Evolutionary conservation across 2,329 filamentous ascomycete species (phyloP).

Genomic region (Neoascochyta sp.): DNA sequence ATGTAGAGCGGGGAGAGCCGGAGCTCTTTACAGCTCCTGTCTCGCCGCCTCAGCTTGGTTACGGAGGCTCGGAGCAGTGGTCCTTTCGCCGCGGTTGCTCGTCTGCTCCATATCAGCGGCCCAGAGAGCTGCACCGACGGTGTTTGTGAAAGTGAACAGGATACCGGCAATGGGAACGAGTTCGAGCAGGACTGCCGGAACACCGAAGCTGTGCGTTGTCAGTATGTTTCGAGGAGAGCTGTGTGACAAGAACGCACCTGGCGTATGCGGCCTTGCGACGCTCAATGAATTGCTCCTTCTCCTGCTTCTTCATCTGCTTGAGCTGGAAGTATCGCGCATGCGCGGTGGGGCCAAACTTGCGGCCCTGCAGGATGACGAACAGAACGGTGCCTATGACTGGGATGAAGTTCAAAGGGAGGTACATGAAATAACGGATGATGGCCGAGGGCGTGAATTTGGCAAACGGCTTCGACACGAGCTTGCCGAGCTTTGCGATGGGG

Average conservation of each 20-base stretch:
- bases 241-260: constrained; percentile 49
- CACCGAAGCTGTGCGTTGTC: constrained; percentile 52
- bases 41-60: constrained; percentile 35
- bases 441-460: constrained; percentile 53
- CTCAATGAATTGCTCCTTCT: constrained; percentile 66
- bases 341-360: constrained; percentile 51
- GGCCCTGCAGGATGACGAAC: constrained; percentile 70
- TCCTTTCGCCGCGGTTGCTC: constrained; percentile 15
- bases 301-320: constrained; percentile 69
- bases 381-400: constrained; percentile 79
- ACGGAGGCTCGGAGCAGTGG: constrained; percentile 36
- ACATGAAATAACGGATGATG: constrained; percentile 75
- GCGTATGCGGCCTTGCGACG: constrained; percentile 73
- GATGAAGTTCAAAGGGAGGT: constrained; percentile 88
- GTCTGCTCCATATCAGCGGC: constrained; percentile 72
- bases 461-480: constrained; percentile 54
- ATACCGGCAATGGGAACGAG: constrained; percentile 80
- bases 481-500: constrained; percentile 55
- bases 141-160: constrained; percentile 85
- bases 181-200: constrained; percentile 77
- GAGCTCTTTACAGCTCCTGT: constrained; percentile 32
- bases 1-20: constrained; percentile 2
- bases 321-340: constrained; percentile 80
- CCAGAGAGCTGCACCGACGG: constrained; percentile 91
- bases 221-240: not conserved